phyloP scores from a whole-genome alignment of 2,329 filamentous ascomycete genomes.

The Lecanoromycetidae sp. region DNA sequence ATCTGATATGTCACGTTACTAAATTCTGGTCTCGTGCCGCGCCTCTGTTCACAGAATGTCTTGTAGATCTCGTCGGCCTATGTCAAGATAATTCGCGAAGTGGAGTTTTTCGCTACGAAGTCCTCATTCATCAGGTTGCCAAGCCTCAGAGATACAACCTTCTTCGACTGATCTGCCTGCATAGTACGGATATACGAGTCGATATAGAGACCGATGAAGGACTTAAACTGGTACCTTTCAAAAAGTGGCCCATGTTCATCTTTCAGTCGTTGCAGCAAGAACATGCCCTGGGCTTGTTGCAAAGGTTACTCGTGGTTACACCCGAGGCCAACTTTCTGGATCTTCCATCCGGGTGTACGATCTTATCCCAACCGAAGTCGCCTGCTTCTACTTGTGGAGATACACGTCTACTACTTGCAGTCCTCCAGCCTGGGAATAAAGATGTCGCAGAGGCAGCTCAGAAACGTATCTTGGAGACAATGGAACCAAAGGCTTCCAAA shows the following conservation, averaged over 20 bases:
- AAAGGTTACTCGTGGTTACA: neutral
- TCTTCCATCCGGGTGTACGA: no score
- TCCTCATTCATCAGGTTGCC: neutral
- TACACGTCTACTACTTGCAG: neutral
- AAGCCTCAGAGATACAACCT: neutral
- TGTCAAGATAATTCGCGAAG: neutral
- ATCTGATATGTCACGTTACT: neutral
- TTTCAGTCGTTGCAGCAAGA: neutral
- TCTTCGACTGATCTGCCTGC: neutral
- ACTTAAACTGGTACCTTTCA: neutral
- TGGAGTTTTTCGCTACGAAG: neutral
- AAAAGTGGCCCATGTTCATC: neutral
- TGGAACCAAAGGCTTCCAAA: neutral
- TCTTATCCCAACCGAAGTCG: neutral
- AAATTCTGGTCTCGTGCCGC: neutral
- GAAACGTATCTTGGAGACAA: neutral
- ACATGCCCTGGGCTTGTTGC: neutral
- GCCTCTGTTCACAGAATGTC: neutral
- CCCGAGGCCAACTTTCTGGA: neutral
- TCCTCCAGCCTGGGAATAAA: neutral
- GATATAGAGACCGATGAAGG: neutral
- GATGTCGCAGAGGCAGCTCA: neutral
- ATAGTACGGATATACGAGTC: neutral
- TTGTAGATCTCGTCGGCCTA: neutral
- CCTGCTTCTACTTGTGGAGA: neutral